These are phyloP conservation scores for Diaporthe nobilis DNA, from an alignment of 2,329 filamentous ascomycete genomes.

Conservation along the genomic window DNA sequence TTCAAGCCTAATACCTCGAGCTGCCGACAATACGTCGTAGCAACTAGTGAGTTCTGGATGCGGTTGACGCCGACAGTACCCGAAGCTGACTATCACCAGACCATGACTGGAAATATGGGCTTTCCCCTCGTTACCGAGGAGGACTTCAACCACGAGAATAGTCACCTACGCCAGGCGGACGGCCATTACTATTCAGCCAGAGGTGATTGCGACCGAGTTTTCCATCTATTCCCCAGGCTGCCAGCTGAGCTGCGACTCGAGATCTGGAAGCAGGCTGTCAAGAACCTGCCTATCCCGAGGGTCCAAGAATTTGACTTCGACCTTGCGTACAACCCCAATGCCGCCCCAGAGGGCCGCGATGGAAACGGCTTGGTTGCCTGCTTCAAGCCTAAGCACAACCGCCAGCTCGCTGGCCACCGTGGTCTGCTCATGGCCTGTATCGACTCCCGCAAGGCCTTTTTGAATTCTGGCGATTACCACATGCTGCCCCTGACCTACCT, in stretches of 20 bases:
- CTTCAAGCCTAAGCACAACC: not conserved
- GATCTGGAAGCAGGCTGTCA: slow-evolving; percentile 2
- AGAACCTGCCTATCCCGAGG: not conserved
- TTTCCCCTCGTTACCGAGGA: not conserved
- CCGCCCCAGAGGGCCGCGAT: not conserved
- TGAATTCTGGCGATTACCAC: not conserved
- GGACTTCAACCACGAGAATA: not conserved
- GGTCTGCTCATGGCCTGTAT: not conserved
- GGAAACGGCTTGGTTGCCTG: slow-evolving; percentile 1
- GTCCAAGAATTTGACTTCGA: not conserved
- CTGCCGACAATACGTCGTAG: too few species aligned
- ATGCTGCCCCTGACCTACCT: not conserved
- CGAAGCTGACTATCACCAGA: not conserved
- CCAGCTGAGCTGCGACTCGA: not conserved
- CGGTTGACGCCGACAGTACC: not conserved
- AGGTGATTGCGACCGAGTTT: not conserved
- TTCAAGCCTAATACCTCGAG: not conserved
- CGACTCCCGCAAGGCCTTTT: not conserved
- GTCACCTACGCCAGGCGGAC: not conserved
- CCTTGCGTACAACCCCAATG: not conserved
- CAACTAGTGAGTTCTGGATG: not conserved
- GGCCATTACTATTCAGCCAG: not conserved
- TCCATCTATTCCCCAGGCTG: not conserved
- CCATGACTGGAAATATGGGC: not conserved
- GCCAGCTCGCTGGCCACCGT: not conserved